These are phyloP conservation scores for Ascochyta fabae DNA, from an alignment of 2,329 filamentous ascomycete genomes.

Conservation along the genomic window DNA sequence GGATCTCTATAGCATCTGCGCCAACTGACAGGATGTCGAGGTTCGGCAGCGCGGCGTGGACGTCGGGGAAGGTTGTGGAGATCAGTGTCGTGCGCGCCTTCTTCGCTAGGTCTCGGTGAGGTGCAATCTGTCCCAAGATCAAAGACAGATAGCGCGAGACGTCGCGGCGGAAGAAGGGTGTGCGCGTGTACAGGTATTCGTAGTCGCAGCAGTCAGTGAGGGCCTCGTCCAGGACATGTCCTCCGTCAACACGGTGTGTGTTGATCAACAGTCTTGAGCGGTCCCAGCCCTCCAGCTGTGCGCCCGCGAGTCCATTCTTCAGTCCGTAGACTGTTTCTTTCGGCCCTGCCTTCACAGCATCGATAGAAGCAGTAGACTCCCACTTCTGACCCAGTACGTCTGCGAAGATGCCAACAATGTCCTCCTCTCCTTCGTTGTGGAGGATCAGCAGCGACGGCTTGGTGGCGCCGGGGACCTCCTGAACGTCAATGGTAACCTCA, in stretches of 20 bases:
- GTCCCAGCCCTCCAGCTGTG: constrained; percentile 64
- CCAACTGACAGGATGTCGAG: constrained; percentile 87
- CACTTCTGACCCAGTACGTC: constrained; percentile 79
- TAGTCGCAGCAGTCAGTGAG: constrained; percentile 78
- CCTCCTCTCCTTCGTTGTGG: constrained; percentile 73
- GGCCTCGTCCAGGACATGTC: constrained; percentile 64
- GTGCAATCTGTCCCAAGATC: constrained; percentile 77
- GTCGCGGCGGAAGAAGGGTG: constrained; percentile 75
- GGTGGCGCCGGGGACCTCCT: constrained; percentile 40
- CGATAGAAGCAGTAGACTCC: constrained; percentile 64
- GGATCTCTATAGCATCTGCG: constrained; percentile 82
- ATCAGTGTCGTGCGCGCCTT: constrained; percentile 84
- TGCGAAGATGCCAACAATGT: constrained; percentile 76
- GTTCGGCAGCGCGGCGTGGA: constrained; percentile 81
- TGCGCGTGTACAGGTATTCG: constrained; percentile 81
- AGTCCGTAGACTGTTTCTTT: constrained; percentile 73
- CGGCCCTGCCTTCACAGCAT: constrained; percentile 61
- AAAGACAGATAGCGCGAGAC: constrained; percentile 80
- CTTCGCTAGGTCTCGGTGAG: constrained; percentile 77
- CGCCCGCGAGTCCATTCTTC: constrained; percentile 61
- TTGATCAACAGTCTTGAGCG: constrained; percentile 72
- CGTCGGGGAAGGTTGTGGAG: constrained; percentile 86
- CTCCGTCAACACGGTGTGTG: constrained; percentile 75
- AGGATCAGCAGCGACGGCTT: constrained; percentile 61
- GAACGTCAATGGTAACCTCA: constrained; percentile 42